Evolutionary conservation across 1,284 basidiomycete species (phyloP).

Genomic region (Ganoderma meredithae): DNA sequence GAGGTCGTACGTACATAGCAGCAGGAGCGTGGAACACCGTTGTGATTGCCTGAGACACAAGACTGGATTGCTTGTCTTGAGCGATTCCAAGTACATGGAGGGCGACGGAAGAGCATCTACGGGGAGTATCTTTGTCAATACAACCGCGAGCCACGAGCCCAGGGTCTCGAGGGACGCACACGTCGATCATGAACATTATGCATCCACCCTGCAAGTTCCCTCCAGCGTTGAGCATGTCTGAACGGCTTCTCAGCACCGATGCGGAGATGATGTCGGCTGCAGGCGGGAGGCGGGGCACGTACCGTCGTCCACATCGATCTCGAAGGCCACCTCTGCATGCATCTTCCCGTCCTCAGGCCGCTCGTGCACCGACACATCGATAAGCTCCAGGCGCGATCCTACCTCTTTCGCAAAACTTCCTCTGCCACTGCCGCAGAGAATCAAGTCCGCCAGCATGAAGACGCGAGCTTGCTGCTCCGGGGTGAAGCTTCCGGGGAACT

Average conservation of each 20-base stretch:
- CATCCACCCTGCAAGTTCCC: slow-evolving; percentile 5
- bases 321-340: slow-evolving; percentile 5
- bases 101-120: slow-evolving; percentile 67
- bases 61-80: slow-evolving; percentile 63
- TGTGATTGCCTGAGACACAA: slow-evolving; percentile 72
- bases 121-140: not conserved
- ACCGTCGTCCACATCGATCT: slow-evolving; percentile 8
- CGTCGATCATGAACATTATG: slow-evolving; percentile 10
- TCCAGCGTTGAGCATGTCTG: slow-evolving; percentile 7
- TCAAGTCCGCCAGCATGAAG: not conserved
- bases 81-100: slow-evolving; percentile 65
- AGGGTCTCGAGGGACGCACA: not conserved
- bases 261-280: too few species aligned
- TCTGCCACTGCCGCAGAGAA: not conserved
- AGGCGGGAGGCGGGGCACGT: not conserved
- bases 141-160: not conserved
- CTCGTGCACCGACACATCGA: not conserved
- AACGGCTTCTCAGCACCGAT: not conserved
- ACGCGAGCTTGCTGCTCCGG: not conserved
- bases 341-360: slow-evolving; percentile 1
- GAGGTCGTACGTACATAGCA: slow-evolving; percentile 47
- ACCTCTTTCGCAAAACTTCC: not conserved
- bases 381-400: not conserved
- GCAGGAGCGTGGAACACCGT: slow-evolving; percentile 70
- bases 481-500: not conserved